Percentiles rank a stretch among this genome's conserved stretches.
Evolutionary conservation across 1,284 basidiomycete genomes (phyloP).

Genomic region (Sporisorium scitamineum): DNA sequence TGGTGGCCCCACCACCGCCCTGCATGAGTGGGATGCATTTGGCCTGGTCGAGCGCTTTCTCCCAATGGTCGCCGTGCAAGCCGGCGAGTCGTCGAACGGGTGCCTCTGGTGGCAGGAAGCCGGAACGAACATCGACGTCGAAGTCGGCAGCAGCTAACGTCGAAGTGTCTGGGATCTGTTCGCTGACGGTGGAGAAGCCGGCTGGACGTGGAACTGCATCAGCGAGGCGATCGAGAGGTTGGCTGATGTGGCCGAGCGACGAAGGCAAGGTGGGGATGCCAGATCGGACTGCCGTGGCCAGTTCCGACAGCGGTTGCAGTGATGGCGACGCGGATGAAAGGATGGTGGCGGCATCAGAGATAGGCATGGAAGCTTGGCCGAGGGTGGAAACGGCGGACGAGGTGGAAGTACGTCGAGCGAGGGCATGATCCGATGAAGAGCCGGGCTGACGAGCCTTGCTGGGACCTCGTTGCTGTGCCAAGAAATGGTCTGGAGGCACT

Average conservation of each 20-base stretch:
- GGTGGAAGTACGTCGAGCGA: constrained; percentile 20
- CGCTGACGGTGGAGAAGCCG: constrained; percentile 46
- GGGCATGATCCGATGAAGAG: constrained; percentile 9
- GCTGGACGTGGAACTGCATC: constrained; percentile 44
- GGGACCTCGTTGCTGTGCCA: constrained; percentile 54
- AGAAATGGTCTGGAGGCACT: constrained; percentile 58
- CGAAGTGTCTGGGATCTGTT: constrained; percentile 76
- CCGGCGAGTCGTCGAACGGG: constrained; percentile 77
- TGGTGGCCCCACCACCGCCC: constrained; percentile 52
- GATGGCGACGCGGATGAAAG: constrained; percentile 6
- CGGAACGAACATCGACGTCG: constrained; percentile 89
- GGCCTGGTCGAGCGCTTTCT: constrained; percentile 73
- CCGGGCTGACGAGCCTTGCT: constrained; percentile 23
- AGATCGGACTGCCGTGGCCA: constrained; percentile 38
- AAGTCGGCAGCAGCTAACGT: constrained; percentile 93
- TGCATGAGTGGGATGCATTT: constrained; percentile 56
- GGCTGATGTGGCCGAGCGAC: constrained; percentile 12
- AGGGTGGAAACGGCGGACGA: constrained; percentile 14
- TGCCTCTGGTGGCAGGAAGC: constrained; percentile 87
- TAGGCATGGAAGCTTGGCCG: constrained; percentile 25
- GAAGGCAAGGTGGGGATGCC: constrained; percentile 35
- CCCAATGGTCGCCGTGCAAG: constrained; percentile 78
- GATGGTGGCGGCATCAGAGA: constrained; percentile 13
- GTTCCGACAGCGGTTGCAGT: constrained; percentile 42
- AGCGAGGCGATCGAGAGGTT: constrained; percentile 22